Conservation (phyloP, 2,329 filamentous ascomycete genomes). For the Trichophaea hybrida region DNA sequence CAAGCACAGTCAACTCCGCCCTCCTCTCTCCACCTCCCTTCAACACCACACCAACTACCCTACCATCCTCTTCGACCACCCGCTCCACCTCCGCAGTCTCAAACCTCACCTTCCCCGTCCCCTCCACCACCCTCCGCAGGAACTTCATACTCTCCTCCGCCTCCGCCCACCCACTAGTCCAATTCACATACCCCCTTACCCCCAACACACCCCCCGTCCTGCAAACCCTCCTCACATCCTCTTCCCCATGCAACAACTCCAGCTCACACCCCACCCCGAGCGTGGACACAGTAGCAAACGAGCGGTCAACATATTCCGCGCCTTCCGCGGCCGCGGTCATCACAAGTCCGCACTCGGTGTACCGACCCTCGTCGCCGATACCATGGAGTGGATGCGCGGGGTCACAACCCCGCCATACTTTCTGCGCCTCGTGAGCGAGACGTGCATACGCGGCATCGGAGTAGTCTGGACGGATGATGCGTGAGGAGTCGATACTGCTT, state of each 20-base stretch:
- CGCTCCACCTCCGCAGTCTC: slow-evolving; percentile 34
- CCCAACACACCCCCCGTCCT: slow-evolving; percentile 34
- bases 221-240: slow-evolving; percentile 36
- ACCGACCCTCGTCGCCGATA: slow-evolving; percentile 50
- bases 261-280: slow-evolving; percentile 31
- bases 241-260: slow-evolving; percentile 34
- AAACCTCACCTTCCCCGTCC: slow-evolving; percentile 42
- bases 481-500: slow-evolving; percentile 48
- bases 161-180: slow-evolving; percentile 64
- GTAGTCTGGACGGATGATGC: slow-evolving; percentile 62
- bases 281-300: slow-evolving; percentile 46
- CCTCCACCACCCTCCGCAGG: slow-evolving; percentile 42
- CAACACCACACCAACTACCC: slow-evolving; percentile 45
- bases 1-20: slow-evolving; percentile 63
- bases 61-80: slow-evolving; percentile 22
- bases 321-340: slow-evolving; percentile 38
- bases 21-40: slow-evolving; percentile 37
- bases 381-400: slow-evolving; percentile 32
- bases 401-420: slow-evolving; percentile 45
- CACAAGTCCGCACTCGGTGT: slow-evolving; percentile 54
- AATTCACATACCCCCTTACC: slow-evolving; percentile 56
- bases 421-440: slow-evolving; percentile 57
- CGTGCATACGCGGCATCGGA: slow-evolving; percentile 60
- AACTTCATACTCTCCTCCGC: slow-evolving; percentile 56
- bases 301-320: slow-evolving; percentile 45